Conservation (phyloP, 495 filamentous ascomycete species). For the Penicillium fimorum region DNA sequence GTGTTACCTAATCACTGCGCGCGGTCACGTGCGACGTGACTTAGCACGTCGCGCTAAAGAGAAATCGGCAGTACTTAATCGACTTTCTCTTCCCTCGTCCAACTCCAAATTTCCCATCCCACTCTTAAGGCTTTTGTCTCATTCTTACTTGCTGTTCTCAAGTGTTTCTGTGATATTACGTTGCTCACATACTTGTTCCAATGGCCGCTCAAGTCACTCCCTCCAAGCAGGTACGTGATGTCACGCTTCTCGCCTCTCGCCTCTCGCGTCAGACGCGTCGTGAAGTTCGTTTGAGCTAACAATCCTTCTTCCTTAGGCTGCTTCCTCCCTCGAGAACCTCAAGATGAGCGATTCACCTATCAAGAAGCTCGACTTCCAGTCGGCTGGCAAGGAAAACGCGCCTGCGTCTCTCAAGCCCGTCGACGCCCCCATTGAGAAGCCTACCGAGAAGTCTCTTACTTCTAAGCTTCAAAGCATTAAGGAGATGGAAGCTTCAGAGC, state of each 20-base stretch:
- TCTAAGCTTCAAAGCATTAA: conserved; percentile 60
- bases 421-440: conserved; percentile 49
- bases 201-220: conserved; percentile 77
- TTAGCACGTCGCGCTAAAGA: conserved; percentile 45
- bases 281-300: conserved; percentile 23
- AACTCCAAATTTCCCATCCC: conserved; percentile 21
- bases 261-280: conserved; percentile 41
- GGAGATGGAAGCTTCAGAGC: conserved; percentile 76
- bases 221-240: conserved; percentile 75
- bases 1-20: conserved; percentile 17
- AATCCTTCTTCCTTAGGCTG: conserved; percentile 56
- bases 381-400: conserved; percentile 79
- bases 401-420: conserved; percentile 53
- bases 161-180: conserved; percentile 15
- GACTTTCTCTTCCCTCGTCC: conserved; percentile 31
- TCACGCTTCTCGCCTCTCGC: conserved; percentile 40
- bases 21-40: conserved; percentile 48
- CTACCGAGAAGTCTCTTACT: conserved; percentile 46
- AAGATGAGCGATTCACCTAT: conserved; percentile 87
- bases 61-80: conserved; percentile 33
- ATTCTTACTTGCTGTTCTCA: conserved; percentile 20
- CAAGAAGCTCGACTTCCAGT: conserved; percentile 81
- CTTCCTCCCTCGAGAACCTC: conserved; percentile 78
- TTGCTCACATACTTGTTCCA: conserved; percentile 30
- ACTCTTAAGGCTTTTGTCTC: conserved; percentile 23